These are phyloP conservation scores for Nemania sp. DNA, from an alignment of 2,329 filamentous ascomycete genomes.

Conservation along the genomic window DNA sequence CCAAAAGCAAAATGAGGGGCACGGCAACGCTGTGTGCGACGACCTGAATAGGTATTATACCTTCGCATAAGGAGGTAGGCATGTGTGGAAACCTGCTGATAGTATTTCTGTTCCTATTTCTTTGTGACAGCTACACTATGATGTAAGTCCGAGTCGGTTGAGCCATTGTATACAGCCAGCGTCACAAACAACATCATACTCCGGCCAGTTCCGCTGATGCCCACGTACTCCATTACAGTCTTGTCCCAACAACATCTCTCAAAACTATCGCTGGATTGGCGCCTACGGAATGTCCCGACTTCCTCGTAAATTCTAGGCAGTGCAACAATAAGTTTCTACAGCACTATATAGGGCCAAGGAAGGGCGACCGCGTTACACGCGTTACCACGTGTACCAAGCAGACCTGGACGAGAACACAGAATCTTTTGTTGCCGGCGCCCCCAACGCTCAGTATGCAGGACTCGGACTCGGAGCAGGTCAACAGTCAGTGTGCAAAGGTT, in stretches of 20 bases:
- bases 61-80: too few relatives aligned
- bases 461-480: too few relatives aligned
- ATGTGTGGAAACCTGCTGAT: too few relatives aligned
- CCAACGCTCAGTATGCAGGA: too few relatives aligned
- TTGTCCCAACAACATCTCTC: not conserved
- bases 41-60: not conserved
- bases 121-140: conserved; percentile 16
- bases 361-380: not conserved
- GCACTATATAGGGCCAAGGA: too few relatives aligned
- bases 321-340: conserved; percentile 2
- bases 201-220: not conserved
- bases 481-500: too few relatives aligned
- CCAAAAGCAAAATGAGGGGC: not conserved
- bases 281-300: conserved; percentile 14
- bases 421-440: too few relatives aligned
- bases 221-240: not conserved
- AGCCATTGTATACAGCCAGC: not conserved
- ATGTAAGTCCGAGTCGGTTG: conserved; percentile 20
- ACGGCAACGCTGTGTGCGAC: not conserved
- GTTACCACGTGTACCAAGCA: too few relatives aligned
- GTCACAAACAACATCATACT: too few relatives aligned
- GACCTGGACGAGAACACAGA: too few relatives aligned
- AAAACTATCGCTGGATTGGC: conserved; percentile 8
- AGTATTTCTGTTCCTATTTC: too few relatives aligned
- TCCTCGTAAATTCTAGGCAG: conserved; percentile 1